Evolutionary conservation across 345 rosid genomes (phyloP).

Genomic region (Eucalyptus camaldulensis): DNA sequence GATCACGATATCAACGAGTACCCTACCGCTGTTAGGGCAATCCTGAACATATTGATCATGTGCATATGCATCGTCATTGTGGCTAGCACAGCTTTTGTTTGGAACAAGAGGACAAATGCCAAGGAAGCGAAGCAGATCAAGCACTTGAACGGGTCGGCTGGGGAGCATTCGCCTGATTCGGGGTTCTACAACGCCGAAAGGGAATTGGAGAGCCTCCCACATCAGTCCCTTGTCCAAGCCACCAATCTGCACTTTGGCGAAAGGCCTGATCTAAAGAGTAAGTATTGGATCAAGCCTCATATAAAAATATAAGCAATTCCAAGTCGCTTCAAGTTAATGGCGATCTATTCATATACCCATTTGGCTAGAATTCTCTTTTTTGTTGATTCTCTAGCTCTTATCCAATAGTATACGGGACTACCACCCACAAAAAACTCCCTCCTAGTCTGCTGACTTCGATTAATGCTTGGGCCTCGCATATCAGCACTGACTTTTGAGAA

Average conservation of each 20-base stretch:
- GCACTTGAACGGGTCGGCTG: constrained; percentile 6
- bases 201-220: constrained; percentile 54
- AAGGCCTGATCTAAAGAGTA: constrained; percentile 67
- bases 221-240: constrained; percentile 26
- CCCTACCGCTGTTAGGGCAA: constrained; percentile 3
- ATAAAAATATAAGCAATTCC: neutral
- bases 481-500: neutral
- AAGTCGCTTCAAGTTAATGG: neutral
- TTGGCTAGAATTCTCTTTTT: neutral
- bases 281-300: neutral
- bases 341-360: neutral
- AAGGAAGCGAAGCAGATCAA: constrained; percentile 20
- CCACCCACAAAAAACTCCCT: neutral
- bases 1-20: constrained; percentile 26
- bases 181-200: constrained; percentile 6
- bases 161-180: neutral
- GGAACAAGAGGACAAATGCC: constrained; percentile 39
- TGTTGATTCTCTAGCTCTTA: neutral
- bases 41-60: constrained; percentile 22
- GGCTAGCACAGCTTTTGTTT: constrained; percentile 35
- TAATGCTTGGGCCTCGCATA: neutral
- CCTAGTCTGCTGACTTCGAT: neutral
- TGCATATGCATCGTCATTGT: constrained; percentile 32
- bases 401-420: neutral
- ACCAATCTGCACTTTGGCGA: constrained; percentile 41